Evolutionary conservation across 106 monocot genomes (phyloP).

Genomic region (Iris macrosiphon): DNA sequence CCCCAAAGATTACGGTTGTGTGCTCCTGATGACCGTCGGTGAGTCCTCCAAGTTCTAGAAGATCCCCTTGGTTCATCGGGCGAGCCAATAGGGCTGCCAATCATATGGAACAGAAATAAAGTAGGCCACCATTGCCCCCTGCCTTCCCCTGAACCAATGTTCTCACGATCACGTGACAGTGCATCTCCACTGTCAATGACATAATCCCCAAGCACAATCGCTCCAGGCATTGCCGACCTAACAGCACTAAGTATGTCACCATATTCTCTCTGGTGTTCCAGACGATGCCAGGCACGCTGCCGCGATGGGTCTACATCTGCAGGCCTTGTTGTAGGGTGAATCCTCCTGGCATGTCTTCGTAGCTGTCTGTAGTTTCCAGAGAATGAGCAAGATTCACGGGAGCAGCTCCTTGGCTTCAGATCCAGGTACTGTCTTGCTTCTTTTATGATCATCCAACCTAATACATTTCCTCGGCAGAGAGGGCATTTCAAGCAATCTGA

Average conservation of each 20-base stretch:
- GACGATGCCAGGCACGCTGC: conserved; percentile 61
- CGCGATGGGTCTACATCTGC: conserved; percentile 62
- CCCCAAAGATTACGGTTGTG: conserved; percentile 57
- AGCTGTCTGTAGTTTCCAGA: conserved; percentile 71
- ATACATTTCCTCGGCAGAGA: conserved; percentile 68
- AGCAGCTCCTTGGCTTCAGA: conserved; percentile 59
- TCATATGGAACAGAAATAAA: conserved; percentile 64
- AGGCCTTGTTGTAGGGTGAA: conserved; percentile 68
- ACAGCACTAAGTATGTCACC: conserved; percentile 83
- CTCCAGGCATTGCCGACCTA: conserved; percentile 79
- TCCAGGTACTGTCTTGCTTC: conserved; percentile 77
- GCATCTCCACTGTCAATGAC: conserved; percentile 49
- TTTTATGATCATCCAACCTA: conserved; percentile 55
- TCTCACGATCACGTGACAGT: conserved; percentile 16
- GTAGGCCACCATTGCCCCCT: conserved; percentile 53
- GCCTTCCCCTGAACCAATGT: conserved; percentile 11
- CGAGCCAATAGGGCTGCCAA: conserved; percentile 28
- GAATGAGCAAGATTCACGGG: conserved; percentile 73
- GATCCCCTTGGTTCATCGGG: conserved; percentile 34
- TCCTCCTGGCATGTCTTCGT: conserved; percentile 64
- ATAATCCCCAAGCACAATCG: conserved; percentile 83
- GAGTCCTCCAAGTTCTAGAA: conserved; percentile 37
- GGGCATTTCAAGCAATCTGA: conserved; percentile 58
- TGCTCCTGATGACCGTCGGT: conserved; percentile 29
- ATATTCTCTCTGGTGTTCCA: conserved; percentile 67